Percentiles rank a stretch among this genome's conserved stretches.
Conservation (phyloP, 2,329 filamentous ascomycete species). For the Fusarium brevicatenulatum region DNA sequence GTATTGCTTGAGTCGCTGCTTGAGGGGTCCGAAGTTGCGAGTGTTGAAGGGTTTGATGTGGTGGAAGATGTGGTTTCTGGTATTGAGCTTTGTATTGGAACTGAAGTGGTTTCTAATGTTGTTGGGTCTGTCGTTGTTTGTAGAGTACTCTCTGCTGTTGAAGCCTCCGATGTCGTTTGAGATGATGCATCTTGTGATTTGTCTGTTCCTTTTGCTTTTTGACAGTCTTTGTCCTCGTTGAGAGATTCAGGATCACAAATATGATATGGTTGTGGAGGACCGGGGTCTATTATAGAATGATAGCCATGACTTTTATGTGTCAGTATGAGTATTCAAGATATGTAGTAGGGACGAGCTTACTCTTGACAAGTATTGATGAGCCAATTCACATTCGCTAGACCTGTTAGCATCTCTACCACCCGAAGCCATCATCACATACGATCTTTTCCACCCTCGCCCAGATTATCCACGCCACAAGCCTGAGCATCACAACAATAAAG, state of each 20-base stretch:
- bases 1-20: neutral
- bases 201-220: neutral
- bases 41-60: constrained; percentile 32
- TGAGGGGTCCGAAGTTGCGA: constrained; percentile 22
- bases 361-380: constrained; percentile 63
- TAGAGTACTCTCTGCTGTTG: neutral
- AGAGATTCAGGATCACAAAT: constrained; percentile 34
- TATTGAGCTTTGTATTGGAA: constrained; percentile 12
- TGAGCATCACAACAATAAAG: constrained; percentile 64
- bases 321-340: neutral
- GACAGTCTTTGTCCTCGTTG: constrained; percentile 24
- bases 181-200: neutral
- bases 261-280: constrained; percentile 40
- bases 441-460: constrained; percentile 52
- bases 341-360: constrained; percentile 50
- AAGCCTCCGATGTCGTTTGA: neutral
- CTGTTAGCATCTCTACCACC: constrained; percentile 21
- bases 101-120: constrained; percentile 2
- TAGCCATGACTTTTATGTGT: constrained; percentile 40
- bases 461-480: constrained; percentile 59
- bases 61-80: constrained; percentile 30
- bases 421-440: constrained; percentile 48
- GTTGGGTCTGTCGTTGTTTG: neutral
- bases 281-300: constrained; percentile 40
- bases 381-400: constrained; percentile 60